phyloP scores from a whole-genome alignment of 2,329 filamentous ascomycete genomes.

The Paecilomyces niveus region DNA sequence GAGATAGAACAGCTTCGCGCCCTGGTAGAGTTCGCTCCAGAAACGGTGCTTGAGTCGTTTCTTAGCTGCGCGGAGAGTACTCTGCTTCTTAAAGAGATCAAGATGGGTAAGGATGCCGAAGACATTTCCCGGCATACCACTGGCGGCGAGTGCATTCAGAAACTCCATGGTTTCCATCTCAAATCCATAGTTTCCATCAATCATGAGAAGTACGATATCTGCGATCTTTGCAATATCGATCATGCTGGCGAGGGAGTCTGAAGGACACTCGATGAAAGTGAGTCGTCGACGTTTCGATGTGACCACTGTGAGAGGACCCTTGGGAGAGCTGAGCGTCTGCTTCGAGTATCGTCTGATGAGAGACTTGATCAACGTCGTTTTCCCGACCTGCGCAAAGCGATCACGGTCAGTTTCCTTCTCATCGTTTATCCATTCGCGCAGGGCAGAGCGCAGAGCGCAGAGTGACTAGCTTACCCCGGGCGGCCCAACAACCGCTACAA shows the following conservation, averaged over 20 bases:
- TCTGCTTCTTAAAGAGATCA: slow-evolving; percentile 90
- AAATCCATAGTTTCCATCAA: slow-evolving; percentile 97
- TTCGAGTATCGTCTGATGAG: slow-evolving; percentile 92
- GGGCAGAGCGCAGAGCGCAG: too few relatives aligned
- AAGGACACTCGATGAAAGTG: slow-evolving; percentile 96
- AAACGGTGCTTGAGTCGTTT: slow-evolving; percentile 92
- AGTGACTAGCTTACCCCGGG: slow-evolving; percentile 60
- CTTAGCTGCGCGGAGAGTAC: slow-evolving; percentile 85
- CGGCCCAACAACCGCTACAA: slow-evolving; percentile 90
- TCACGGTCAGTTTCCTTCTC: slow-evolving; percentile 2
- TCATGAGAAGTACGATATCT: slow-evolving; percentile 95
- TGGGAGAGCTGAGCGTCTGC: slow-evolving; percentile 82
- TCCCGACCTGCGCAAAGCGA: slow-evolving; percentile 51
- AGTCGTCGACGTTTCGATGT: slow-evolving; percentile 92
- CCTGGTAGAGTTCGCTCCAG: slow-evolving; percentile 95
- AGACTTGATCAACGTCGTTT: slow-evolving; percentile 92
- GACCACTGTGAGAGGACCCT: slow-evolving; percentile 89
- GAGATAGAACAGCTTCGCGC: slow-evolving; percentile 93
- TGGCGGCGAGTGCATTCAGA: slow-evolving; percentile 83
- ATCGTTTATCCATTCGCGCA: not conserved
- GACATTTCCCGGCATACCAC: slow-evolving; percentile 97
- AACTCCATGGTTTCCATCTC: slow-evolving; percentile 99
- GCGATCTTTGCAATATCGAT: slow-evolving; percentile 96
- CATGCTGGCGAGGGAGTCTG: slow-evolving; percentile 86
- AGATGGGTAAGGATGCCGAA: slow-evolving; percentile 96